phyloP scores from a whole-genome alignment of 192 early-diverging fungal species.

The Backusella tuberculispora region DNA sequence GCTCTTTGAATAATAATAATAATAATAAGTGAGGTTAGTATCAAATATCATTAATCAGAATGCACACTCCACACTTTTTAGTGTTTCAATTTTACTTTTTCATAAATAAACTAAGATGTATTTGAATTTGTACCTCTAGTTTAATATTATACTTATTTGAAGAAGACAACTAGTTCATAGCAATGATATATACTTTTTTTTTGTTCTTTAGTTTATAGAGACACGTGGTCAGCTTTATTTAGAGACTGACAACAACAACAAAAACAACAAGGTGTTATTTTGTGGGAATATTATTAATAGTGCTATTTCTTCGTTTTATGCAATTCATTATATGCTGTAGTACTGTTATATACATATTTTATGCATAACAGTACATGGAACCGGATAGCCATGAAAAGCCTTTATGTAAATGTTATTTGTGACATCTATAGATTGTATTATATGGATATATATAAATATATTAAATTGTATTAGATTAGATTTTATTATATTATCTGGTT shows the following conservation, averaged over 20 bases:
- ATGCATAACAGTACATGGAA: not conserved
- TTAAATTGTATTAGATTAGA: too few relatives aligned
- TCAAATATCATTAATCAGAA: constrained; percentile 2
- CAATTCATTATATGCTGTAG: not conserved
- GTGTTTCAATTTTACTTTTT: not conserved
- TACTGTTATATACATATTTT: not conserved
- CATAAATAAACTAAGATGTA: not conserved
- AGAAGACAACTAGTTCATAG: not conserved
- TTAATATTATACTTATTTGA: not conserved
- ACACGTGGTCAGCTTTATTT: not conserved
- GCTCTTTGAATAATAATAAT: too few relatives aligned
- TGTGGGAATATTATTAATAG: not conserved
- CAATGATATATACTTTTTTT: not conserved
- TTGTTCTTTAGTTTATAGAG: not conserved
- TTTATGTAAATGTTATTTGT: too few relatives aligned
- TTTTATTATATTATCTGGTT: too few relatives aligned
- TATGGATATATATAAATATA: too few relatives aligned
- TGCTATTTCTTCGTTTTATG: not conserved
- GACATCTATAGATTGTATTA: too few relatives aligned
- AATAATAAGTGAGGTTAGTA: not conserved
- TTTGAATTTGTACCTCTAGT: not conserved
- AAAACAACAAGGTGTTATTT: not conserved
- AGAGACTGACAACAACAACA: not conserved
- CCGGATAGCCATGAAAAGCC: too few relatives aligned
- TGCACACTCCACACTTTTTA: not conserved